Base-by-base conservation (phyloP, 768 basidiomycete genomes). In the Thelephora ganbajun region DNA sequence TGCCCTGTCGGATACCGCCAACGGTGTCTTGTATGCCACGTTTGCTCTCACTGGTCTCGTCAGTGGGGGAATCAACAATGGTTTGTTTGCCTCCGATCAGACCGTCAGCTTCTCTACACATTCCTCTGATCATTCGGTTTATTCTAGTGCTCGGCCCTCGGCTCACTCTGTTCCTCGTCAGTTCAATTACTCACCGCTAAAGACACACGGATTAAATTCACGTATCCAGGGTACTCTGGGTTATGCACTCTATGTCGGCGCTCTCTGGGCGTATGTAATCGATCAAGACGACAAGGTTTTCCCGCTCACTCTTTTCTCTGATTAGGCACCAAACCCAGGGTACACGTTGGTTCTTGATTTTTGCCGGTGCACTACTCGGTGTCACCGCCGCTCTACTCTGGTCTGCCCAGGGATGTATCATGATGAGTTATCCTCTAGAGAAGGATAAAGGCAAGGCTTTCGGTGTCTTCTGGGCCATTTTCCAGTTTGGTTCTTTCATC, bases 401-500 rank as follows among this genome's bases (percentile, higher is more conserved):
- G 76, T 67, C 72, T 9, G 71, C 70, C 0, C 72, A 72, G 52
- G 74, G 74, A 11, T 48, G 63, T 2, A 61, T 77, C 51, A 76
- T 77, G 75, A 69, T 76, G 72, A 62, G 68, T 6, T 74, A 76
- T 50, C 75, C 76, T 3, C 64, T 71, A 2, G 76, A 77, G 52
- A 71, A 73, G 46, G 70, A 76, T 54, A 77, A 77, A 54, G 76
- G 76, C 12, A 62, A 61, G 50, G 66, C 66, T 14, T 74, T 77
- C 50, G 65, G 64, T 30, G 51, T 77, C 44, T 77, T 77, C 60
- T 76, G 76, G 76, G 66, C 64, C 33, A 65, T 70, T 52, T 69
- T 70, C 64, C 63, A 70, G 51, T 58, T 65, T 45, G 70, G 70
- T 44, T 58, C 66, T 34, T 59, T 71, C 57, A 65, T 72, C 46